Evolutionary conservation across 805 yeast species (phyloP), one percentile per base, ranked within the genome.

Genomic region (Saccharomycopsis schoenii): DNA sequence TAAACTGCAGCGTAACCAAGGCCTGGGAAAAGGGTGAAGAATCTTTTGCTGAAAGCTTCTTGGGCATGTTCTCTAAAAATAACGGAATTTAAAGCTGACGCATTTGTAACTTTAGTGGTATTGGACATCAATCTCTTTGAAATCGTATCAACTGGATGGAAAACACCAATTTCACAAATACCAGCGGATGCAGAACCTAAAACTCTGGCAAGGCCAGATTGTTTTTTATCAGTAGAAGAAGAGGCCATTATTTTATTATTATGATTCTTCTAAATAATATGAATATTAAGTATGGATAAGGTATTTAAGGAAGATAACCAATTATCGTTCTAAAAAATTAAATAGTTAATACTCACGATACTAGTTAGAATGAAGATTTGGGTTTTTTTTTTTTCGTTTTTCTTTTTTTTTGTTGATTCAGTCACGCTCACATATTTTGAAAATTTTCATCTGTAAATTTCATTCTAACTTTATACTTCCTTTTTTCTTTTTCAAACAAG

Each of bases 131-230:
- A 81, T 79, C 99, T 87, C 79, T 94, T 94, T 67, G 99, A 91
- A 71, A 91, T 88, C 58, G 99, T 94, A 76, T 94, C 99, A 42
- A 94, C 97, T 21, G 99, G 99, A 76, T 94, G 99, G 84, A 94
- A 94, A 50, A 94, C 96, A 61, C 88, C 96, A 67, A 94, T 88
- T 76, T 94, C 99, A 70, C 96, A 83, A 72, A 94, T 89, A 69
- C 99, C 99, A 51, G 99, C 99, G 21, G 96, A 81, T 17, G 98
- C 99, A 42, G 98, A 93, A 56, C 99, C 99, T 55, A 94, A 79
- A 52, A 93, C 86, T 74, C 98, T 84, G 68, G 99, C 96, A 56
- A 78, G 67, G 60, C 89, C 98, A 56, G 96, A 85, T 76, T 93
- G 92, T 73, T 87, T 88, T 80, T 86, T 90, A 71, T 90, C 94